Percentiles rank a stretch among this genome's conserved stretches.
phyloP scores from a whole-genome alignment of 345 rosid species.

The Xanthoceras sorbifolium region DNA sequence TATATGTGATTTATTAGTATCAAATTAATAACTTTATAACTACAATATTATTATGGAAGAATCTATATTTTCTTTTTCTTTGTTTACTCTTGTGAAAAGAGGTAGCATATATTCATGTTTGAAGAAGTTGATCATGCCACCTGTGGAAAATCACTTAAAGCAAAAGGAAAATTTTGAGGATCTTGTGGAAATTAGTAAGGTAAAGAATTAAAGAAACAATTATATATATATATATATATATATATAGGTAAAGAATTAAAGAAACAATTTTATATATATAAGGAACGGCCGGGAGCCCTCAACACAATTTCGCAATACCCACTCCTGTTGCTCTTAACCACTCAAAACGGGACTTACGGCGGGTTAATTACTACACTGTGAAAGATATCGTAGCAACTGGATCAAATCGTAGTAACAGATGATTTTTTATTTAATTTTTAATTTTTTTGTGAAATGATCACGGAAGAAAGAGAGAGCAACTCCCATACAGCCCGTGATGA shows the following conservation, averaged over 20 bases:
- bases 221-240: not conserved
- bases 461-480: no score
- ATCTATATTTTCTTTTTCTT: not conserved
- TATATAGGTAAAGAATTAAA: no score
- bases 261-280: no score
- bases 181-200: not conserved
- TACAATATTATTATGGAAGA: not conserved
- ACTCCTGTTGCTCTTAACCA: no score
- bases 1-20: no score
- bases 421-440: not conserved
- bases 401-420: no score
- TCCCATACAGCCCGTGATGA: not conserved
- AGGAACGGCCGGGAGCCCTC: no score
- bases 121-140: not conserved
- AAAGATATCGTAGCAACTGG: no score
- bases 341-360: no score
- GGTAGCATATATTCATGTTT: not conserved
- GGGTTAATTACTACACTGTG: no score
- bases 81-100: not conserved
- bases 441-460: not conserved
- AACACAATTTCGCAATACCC: no score
- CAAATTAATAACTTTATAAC: not conserved
- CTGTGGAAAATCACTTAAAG: not conserved
- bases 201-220: not conserved
- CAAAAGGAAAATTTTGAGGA: not conserved